phyloP scores from a whole-genome alignment of 352 stramenopile species.

The Phytophthora ramorum region DNA sequence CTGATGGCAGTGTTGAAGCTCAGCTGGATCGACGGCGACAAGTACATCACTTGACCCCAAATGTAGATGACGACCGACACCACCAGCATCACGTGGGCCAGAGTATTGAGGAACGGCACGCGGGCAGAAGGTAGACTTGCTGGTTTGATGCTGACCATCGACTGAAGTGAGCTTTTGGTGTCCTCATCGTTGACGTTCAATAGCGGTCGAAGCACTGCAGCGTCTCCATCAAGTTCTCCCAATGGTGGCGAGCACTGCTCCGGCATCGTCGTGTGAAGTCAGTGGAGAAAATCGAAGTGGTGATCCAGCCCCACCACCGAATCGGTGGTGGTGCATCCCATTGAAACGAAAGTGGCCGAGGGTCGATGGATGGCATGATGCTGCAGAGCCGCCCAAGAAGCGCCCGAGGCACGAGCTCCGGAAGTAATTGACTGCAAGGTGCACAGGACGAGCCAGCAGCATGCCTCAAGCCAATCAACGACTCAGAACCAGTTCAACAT shows the following conservation, averaged over 20 bases:
- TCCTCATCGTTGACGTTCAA: conserved; percentile 9
- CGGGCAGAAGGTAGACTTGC: not conserved
- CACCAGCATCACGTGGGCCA: conserved; percentile 44
- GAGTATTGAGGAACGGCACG: conserved; percentile 19
- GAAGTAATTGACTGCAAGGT: conserved; percentile 37
- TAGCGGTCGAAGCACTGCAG: conserved; percentile 16
- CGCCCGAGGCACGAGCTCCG: conserved; percentile 33
- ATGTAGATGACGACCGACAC: conserved; percentile 50
- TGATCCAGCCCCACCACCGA: conserved; percentile 26
- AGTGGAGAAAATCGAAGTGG: conserved; percentile 19
- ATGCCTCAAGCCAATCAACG: conserved; percentile 37
- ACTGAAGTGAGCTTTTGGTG: conserved; percentile 6
- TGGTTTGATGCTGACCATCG: not conserved
- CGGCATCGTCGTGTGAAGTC: conserved; percentile 10
- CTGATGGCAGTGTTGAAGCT: conserved; percentile 32
- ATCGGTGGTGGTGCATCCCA: not conserved
- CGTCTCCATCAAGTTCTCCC: conserved; percentile 1
- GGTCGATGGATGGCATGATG: conserved; percentile 28
- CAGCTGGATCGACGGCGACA: conserved; percentile 47
- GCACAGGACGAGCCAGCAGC: conserved; percentile 19
- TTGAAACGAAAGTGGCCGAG: conserved; percentile 6
- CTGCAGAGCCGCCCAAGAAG: conserved; percentile 12
- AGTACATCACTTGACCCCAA: conserved; percentile 47
- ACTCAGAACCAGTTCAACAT: conserved; percentile 18
- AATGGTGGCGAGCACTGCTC: conserved; percentile 15